Evolutionary conservation across 371 early-diverging fungal genomes (phyloP), one percentile per base, ranked within the genome.

Genomic region (Mortierella sp.): DNA sequence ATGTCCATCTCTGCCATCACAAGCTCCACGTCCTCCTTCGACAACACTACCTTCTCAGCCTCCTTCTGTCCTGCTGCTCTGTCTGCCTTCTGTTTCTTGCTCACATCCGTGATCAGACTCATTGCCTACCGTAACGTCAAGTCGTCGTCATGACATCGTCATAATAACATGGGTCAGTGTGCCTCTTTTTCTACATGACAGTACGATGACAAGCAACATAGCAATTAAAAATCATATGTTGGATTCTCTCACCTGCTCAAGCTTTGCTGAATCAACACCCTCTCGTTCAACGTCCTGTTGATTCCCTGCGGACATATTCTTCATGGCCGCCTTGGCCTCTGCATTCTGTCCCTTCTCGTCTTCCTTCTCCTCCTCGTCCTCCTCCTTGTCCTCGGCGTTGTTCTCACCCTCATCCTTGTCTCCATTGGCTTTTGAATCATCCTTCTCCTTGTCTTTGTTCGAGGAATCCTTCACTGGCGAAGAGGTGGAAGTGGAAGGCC

Each of bases 281-380:
- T 24, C 50, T 17, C 60, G 60, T 31, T 60, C 60, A 17, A 43
- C 60, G 6, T 50, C 43, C 24, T 50, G 60, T 50, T 60, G 26
- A 24, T 34, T 44, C 0, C 51, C 42, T n/a, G 46, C 1, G 0
- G 49, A 21, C 60, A 60, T 60, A 24, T 51, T 60, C 52, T 51
- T 60, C 60, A 60, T 60, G 2, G 60, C 60, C 2, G 60, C 60
- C 50, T 60, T 50, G 32, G 60, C 60, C 51, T 60, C 60, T 14
- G 50, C 60, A 14, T 43, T 51, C 46, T 52, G 52, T 12, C 60
- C 60, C 1, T 34, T 50, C 28, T 50, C 52, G 32, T 60, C 52
- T 14, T 60, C 52, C 30, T 49, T 27, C 30, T 49, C 60, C 8
- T 30, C 60, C 23, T 47, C 47, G 19, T 51, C 65, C 7, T 34